These are phyloP conservation scores for Phytomonas francai DNA, from an alignment of 208 protist genomes.

Conservation along the genomic window DNA sequence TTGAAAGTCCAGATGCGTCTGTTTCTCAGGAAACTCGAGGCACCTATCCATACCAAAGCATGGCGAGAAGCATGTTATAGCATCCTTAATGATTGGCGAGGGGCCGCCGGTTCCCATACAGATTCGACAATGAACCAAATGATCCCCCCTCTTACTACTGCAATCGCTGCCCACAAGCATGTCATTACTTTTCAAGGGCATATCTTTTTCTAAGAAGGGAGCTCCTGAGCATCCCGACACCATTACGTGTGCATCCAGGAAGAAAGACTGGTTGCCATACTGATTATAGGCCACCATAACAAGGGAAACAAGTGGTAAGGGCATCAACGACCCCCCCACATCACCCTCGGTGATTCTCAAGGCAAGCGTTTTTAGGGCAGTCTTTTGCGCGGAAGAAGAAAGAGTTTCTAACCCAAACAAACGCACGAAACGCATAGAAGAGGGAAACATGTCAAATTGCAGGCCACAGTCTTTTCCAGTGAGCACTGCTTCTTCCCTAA, in stretches of 20 bases:
- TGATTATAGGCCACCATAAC: slow-evolving; percentile 54
- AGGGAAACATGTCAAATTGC: slow-evolving; percentile 56
- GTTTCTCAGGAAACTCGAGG: not conserved
- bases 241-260: slow-evolving; percentile 6
- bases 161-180: not conserved
- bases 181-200: not conserved
- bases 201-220: not conserved
- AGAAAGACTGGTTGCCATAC: slow-evolving; percentile 23
- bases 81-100: not conserved
- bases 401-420: slow-evolving; percentile 55
- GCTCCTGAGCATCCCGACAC: not conserved
- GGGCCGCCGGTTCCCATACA: not conserved
- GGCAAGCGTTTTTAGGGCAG: not conserved
- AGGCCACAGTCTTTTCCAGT: slow-evolving; percentile 33
- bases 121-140: not conserved
- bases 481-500: slow-evolving; percentile 26
- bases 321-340: slow-evolving; percentile 11
- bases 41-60: not conserved
- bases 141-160: not conserved
- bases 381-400: not conserved
- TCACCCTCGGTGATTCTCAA: slow-evolving; percentile 17
- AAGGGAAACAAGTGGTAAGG: slow-evolving; percentile 22
- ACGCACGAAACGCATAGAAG: slow-evolving; percentile 72
- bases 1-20: not conserved
- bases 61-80: not conserved